Percentiles rank a stretch among this genome's conserved stretches.
phyloP scores from a whole-genome alignment of 2,329 filamentous ascomycete genomes.

The Alternaria rosae region DNA sequence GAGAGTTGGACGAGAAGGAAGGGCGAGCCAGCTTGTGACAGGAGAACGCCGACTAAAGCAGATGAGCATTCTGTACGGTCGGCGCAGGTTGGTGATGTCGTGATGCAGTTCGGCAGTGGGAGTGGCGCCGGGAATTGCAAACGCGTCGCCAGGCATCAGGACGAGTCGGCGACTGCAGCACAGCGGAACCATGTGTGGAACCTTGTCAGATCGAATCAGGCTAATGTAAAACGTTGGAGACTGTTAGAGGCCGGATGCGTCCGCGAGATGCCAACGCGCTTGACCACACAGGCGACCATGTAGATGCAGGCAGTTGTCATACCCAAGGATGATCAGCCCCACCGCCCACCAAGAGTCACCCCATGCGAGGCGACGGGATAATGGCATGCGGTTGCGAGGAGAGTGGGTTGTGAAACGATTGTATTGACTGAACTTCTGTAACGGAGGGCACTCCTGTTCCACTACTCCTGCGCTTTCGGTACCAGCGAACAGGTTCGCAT shows the following conservation, averaged over 20 bases:
- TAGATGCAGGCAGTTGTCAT: slow-evolving; percentile 4
- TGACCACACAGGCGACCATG: not conserved
- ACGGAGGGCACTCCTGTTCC: slow-evolving; percentile 30
- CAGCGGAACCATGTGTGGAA: slow-evolving; percentile 27
- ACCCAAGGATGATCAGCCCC: not conserved
- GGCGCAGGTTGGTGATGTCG: slow-evolving; percentile 13
- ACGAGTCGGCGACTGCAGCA: slow-evolving; percentile 17
- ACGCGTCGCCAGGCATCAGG: slow-evolving; percentile 17
- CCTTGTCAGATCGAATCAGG: slow-evolving; percentile 46
- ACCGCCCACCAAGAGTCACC: not conserved
- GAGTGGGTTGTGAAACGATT: slow-evolving; percentile 18
- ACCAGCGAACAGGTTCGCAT: slow-evolving; percentile 35
- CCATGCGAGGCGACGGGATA: slow-evolving; percentile 7
- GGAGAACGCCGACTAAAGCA: slow-evolving; percentile 9
- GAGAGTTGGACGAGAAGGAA: slow-evolving; percentile 16
- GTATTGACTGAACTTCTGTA: slow-evolving; percentile 17
- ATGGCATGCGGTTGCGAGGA: slow-evolving; percentile 4
- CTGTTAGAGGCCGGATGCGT: slow-evolving; percentile 41
- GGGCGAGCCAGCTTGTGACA: slow-evolving; percentile 14
- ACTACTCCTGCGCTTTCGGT: slow-evolving; percentile 23
- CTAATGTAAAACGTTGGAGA: slow-evolving; percentile 46
- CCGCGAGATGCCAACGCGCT: slow-evolving; percentile 27
- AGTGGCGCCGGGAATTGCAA: slow-evolving; percentile 22
- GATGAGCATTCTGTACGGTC: slow-evolving; percentile 5
- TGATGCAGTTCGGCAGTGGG: slow-evolving; percentile 25